Evolutionary conservation across 352 stramenopile genomes (phyloP), one percentile per base, ranked within the genome.

Genomic region (Globisporangium radiosum): DNA sequence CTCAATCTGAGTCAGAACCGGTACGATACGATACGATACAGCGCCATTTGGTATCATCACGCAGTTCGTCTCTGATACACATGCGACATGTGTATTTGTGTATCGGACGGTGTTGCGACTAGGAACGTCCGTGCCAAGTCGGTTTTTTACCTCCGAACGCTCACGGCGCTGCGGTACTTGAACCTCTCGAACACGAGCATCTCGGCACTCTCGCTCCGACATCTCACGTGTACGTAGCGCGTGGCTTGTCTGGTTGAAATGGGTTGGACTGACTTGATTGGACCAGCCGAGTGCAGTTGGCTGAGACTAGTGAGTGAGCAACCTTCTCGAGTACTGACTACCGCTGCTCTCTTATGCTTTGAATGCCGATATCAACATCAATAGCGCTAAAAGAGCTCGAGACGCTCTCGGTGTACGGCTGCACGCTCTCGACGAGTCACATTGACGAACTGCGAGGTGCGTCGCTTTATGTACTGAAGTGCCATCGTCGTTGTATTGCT

Each of bases 1-100:
- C 68, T 93, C 48, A 93, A 93, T 57, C 50, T 93, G 62, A 89
- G 81, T 65, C 83, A 93, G 59, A 93, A 93, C 72, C 80, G 76
- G 83, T 81, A 54, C 0, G 59, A 36, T 15, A 13, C 9, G 59
- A 36, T 15, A 13, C 9, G 17, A 7, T 6, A 11, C 5, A 11
- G 44, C 1, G 36, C 25, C 15, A 15, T 43, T 33, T 33, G 25
- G 25, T 33, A 33, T 3, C 25, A 33, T 33, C 25, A 33, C 25
- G 25, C 25, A 33, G 25, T 33, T 33, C 25, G 25, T 33, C 25
- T 33, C 25, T 33, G 25, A 33, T 33, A 33, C 25, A 3, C 25
- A 33, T 33, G 25, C 25, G 25, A 33, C 25, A 33, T 33, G 25
- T 33, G 5, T 19, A 5, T 17, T 39, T 58, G 43, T 36, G 7